phyloP scores from a whole-genome alignment of 495 filamentous ascomycete species.

The Aspergillus leporis region DNA sequence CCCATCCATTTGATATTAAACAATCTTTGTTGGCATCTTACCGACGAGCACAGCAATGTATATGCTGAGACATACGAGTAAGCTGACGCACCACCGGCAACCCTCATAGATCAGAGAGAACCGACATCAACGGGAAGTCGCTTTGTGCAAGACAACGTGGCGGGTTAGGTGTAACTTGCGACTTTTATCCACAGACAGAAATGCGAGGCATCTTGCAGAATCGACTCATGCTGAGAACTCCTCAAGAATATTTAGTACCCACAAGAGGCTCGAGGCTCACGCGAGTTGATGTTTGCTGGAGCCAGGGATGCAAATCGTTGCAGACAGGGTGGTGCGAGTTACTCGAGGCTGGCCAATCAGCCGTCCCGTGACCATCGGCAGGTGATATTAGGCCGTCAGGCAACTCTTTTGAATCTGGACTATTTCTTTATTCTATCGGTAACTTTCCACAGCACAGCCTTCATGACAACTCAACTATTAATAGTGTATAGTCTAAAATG shows the following conservation, averaged over 20 bases:
- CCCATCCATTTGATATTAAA: background rate
- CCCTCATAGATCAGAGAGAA: background rate
- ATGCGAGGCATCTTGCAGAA: background rate
- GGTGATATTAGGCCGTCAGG: constrained; percentile 3
- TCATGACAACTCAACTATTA: background rate
- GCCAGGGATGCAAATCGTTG: background rate
- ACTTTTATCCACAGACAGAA: background rate
- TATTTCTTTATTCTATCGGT: background rate
- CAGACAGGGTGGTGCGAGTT: background rate
- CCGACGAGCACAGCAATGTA: background rate
- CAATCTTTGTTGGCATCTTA: background rate
- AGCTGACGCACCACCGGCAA: background rate
- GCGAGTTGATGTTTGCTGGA: background rate
- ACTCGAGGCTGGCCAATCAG: background rate
- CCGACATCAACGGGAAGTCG: background rate
- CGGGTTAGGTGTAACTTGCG: constrained; percentile 1
- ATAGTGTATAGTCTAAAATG: background rate
- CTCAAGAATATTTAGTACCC: background rate
- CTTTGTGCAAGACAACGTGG: background rate
- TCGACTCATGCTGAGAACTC: background rate
- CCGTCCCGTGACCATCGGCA: background rate
- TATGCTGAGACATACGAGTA: background rate
- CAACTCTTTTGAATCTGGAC: background rate
- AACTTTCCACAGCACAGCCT: background rate
- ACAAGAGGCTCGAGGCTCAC: constrained; percentile 3